A percentile compares a stretch with the other conserved stretches of the same genome.
Conservation (phyloP, 2,329 filamentous ascomycete species). For the Cordyceps tenuipes region DNA sequence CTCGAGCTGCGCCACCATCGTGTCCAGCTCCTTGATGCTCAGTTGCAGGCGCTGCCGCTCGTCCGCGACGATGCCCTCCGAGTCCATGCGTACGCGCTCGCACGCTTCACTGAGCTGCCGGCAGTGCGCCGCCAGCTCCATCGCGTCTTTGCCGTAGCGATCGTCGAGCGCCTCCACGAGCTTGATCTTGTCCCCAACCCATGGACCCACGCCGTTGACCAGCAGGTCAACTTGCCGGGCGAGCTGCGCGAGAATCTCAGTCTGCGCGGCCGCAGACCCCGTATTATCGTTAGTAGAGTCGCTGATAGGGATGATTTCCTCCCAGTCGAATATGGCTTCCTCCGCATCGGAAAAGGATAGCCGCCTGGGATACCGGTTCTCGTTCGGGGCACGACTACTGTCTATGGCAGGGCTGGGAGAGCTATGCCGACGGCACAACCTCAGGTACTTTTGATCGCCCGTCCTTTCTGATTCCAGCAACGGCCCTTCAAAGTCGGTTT, state of each 20-base stretch:
- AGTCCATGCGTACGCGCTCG: slow-evolving; percentile 56
- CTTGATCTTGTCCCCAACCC: slow-evolving; percentile 51
- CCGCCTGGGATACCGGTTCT: slow-evolving; percentile 60
- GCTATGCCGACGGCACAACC: slow-evolving; percentile 56
- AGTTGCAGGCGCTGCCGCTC: slow-evolving; percentile 64
- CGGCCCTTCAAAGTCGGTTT: slow-evolving; percentile 49
- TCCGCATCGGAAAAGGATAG: slow-evolving; percentile 70
- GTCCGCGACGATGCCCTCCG: slow-evolving; percentile 59
- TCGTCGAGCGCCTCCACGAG: slow-evolving; percentile 52
- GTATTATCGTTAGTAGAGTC: slow-evolving; percentile 22
- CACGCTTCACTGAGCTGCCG: slow-evolving; percentile 63
- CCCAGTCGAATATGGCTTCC: slow-evolving; percentile 64
- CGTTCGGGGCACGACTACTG: slow-evolving; percentile 33
- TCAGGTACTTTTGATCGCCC: slow-evolving; percentile 33
- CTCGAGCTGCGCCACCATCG: slow-evolving; percentile 75
- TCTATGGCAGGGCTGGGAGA: slow-evolving; percentile 29
- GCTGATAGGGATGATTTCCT: slow-evolving; percentile 38
- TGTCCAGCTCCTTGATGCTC: slow-evolving; percentile 68
- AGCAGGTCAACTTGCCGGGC: slow-evolving; percentile 45
- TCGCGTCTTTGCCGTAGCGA: slow-evolving; percentile 52
- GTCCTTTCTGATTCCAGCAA: slow-evolving; percentile 40
- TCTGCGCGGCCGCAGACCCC: slow-evolving; percentile 24
- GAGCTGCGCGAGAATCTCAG: slow-evolving; percentile 49
- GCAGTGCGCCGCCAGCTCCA: slow-evolving; percentile 59
- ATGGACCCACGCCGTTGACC: slow-evolving; percentile 45